Evolutionary conservation across 148 eudicot species (phyloP).

Genomic region (Vaccinium macrocarpon): DNA sequence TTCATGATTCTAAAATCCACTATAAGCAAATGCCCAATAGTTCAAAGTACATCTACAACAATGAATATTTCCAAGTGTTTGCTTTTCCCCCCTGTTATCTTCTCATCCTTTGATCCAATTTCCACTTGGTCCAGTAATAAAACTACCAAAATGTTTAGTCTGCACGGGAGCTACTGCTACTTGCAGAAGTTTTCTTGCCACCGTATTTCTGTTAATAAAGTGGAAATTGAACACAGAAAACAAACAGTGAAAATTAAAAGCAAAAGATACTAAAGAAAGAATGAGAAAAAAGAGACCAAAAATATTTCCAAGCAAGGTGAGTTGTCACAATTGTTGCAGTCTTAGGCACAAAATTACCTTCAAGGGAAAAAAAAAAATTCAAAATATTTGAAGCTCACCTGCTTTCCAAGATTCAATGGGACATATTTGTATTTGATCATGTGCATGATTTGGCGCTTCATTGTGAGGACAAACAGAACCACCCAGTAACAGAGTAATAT

Average conservation of each 20-base stretch:
- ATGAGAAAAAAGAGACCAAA: too few relatives aligned
- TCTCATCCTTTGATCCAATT: background rate
- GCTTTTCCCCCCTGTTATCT: background rate
- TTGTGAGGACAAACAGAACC: slow-evolving; percentile 67
- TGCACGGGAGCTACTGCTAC: slow-evolving; percentile 10
- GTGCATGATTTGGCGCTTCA: slow-evolving; percentile 85
- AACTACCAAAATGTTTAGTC: background rate
- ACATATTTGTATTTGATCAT: slow-evolving; percentile 82
- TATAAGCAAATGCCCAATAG: background rate
- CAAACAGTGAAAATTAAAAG: background rate
- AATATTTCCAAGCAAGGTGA: background rate
- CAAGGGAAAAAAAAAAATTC: background rate
- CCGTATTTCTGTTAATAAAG: background rate
- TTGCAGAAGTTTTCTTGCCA: slow-evolving; percentile 5
- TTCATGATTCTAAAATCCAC: background rate
- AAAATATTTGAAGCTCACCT: slow-evolving; percentile 37
- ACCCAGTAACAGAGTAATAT: slow-evolving; percentile 66
- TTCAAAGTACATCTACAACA: background rate
- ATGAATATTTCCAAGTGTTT: background rate
- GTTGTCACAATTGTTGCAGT: background rate
- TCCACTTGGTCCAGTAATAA: background rate
- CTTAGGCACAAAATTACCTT: background rate
- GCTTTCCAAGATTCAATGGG: slow-evolving; percentile 76
- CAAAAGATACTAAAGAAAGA: background rate
- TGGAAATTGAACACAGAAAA: background rate